phyloP scores from a whole-genome alignment of 805 yeast genomes.

The Yamadazyma ubonensis region DNA sequence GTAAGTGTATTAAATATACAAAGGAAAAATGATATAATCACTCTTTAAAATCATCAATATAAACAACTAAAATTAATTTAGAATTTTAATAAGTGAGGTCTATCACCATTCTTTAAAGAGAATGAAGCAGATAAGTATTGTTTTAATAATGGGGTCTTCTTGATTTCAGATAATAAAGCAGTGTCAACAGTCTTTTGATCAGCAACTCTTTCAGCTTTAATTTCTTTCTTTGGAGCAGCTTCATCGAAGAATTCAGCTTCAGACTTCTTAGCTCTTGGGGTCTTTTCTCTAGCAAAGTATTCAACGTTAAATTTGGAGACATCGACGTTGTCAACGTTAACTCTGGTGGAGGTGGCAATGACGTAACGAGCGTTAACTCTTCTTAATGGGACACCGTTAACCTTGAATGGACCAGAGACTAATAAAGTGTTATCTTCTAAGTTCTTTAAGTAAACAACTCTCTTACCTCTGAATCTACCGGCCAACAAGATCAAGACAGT shows the following conservation, averaged over 20 bases:
- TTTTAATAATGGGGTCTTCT: conserved; percentile 95
- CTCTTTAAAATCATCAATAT: conserved; percentile 11
- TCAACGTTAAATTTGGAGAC: conserved; percentile 89
- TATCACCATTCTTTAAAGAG: conserved; percentile 98
- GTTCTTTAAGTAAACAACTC: conserved; percentile 96
- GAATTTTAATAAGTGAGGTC: conserved; percentile 96
- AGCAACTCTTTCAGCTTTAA: conserved; percentile 90
- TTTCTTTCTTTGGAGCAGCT: conserved; percentile 73
- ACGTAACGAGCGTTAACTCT: conserved; percentile 98
- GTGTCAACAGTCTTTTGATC: conserved; percentile 97
- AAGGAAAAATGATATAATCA: conserved; percentile 20
- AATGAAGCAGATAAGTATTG: conserved; percentile 94
- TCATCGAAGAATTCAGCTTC: conserved; percentile 91
- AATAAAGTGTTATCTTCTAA: conserved; percentile 97
- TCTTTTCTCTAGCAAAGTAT: conserved; percentile 95
- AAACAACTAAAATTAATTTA: conserved; percentile 41
- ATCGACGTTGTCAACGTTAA: conserved; percentile 75
- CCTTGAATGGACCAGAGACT: conserved; percentile 98
- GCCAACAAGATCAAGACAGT: conserved; percentile 96
- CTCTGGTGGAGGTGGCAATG: conserved; percentile 95
- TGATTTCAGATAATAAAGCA: conserved; percentile 88
- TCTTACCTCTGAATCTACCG: conserved; percentile 99
- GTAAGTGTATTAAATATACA: conserved; percentile 33
- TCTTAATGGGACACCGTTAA: conserved; percentile 99
- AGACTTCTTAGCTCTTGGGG: conserved; percentile 76